Base-by-base conservation (phyloP, 371 early-diverging fungal species). In the Mortierella sp. region DNA sequence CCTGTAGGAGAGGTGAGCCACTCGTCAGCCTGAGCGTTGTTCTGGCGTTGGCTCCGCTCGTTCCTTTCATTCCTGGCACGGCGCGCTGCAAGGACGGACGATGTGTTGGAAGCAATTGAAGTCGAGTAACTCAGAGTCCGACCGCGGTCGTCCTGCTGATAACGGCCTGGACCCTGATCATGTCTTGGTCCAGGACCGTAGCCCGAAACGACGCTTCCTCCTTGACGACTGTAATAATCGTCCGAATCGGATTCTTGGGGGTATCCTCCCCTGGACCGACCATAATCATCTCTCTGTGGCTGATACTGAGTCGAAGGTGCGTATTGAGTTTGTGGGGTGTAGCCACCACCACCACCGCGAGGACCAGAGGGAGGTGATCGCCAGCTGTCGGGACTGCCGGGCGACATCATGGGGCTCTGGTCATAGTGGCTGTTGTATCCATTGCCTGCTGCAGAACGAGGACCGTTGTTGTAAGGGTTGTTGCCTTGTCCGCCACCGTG, bases 361-460 rank as follows among this genome's bases (percentile, higher is more conserved):
- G 85, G 81, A 14, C 87, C 82, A 32, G 82, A 68, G 24, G 43
- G 80, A 6, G 87, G 80, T 8, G 87, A 86, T 54, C 87, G 75
- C 87, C 87, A 86, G 51, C 87, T 82, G 55, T 86, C 87, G 6
- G 79, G 79, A 38, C 68, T 84, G 18, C 75, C 68, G 3, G 82
- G 87, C 5, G 87, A 86, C 79, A 84, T 74, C 82, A 84, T 84
- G 10, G 82, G 87, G 38, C 87, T 86, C 24, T 86, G 82, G 24
- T 86, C 87, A 29, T 86, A 82, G 10, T 70, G 72, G 65, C 78
- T 41, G 29, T 77, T 72, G 29, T 76, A 68, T 16, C 75, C 76
- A 58, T 74, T 60, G n/a, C 78, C 73, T 46, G 60, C 29, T 29
- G 75, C 78, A 51, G 65, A n/a, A 14, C 79, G 79, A 8, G 65